Evolutionary conservation across 306 rosid species (phyloP).

Genomic region (Fragaria iinumae): DNA sequence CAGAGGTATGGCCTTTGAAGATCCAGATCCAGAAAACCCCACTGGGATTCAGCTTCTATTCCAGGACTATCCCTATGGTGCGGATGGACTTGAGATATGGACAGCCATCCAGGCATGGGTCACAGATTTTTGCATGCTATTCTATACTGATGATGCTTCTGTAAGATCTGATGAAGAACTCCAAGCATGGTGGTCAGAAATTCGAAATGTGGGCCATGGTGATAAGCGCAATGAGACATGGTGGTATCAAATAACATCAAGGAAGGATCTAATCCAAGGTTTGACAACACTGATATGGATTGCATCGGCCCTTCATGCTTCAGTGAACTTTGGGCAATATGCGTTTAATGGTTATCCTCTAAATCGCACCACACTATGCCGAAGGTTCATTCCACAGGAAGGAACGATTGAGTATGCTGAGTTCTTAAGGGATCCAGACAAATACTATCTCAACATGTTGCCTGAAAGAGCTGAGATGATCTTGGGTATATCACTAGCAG

Average conservation of each 20-base stretch:
- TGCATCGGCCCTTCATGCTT: slow-evolving; percentile 63
- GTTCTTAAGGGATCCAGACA: slow-evolving; percentile 65
- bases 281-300: slow-evolving; percentile 72
- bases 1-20: slow-evolving; percentile 63
- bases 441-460: slow-evolving; percentile 48
- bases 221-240: slow-evolving; percentile 46
- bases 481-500: slow-evolving; percentile 45
- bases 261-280: slow-evolving; percentile 46
- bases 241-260: slow-evolving; percentile 52
- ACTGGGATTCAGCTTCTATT: slow-evolving; percentile 55
- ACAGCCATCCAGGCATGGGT: slow-evolving; percentile 67
- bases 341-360: slow-evolving; percentile 53
- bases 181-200: slow-evolving; percentile 77
- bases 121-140: slow-evolving; percentile 53
- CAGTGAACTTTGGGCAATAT: slow-evolving; percentile 63
- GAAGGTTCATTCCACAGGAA: slow-evolving; percentile 55
- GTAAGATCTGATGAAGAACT: slow-evolving; percentile 52
- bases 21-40: slow-evolving; percentile 42
- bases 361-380: slow-evolving; percentile 55
- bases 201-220: slow-evolving; percentile 53
- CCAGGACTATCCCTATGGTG: slow-evolving; percentile 71
- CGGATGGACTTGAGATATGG: slow-evolving; percentile 82
- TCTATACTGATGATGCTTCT: slow-evolving; percentile 48
- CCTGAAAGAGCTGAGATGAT: slow-evolving; percentile 55
- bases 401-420: slow-evolving; percentile 61